Evolutionary conservation across 345 rosid genomes (phyloP), one percentile per base, ranked within the genome.

Genomic region (Eucalyptus dawsonii): DNA sequence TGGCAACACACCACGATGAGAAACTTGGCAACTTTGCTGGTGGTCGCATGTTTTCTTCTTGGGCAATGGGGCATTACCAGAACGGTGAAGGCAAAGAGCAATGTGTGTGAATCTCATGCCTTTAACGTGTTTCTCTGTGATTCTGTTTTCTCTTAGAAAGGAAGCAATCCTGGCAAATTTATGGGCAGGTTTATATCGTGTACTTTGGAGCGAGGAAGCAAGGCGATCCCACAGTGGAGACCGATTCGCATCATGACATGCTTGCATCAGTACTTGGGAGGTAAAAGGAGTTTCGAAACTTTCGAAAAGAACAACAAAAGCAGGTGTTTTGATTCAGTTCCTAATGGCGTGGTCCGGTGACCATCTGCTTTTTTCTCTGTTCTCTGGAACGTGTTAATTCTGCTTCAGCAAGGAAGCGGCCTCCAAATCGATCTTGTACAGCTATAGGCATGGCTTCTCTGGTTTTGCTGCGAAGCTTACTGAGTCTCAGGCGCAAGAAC

Each of bases 381-480:
- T 60, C 80, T 34, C 54, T 40, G 16, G 7, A 53, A 50, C 19
- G 34, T 31, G 58, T 60, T 90, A 88, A 88, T 87, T 89, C 86
- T 90, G 90, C 86, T 93, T 93, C 95, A 95, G 97, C 94, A 93
- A 92, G 89, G 90, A 94, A 90, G 89, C 92, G 15, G 95, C 96
- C 19, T 88, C 89, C 86, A 89, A 93, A 88, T 92, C 89, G 90
- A 93, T 96, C 93, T 93, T 96, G 88, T 95, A 96, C 91, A 95
- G 95, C 91, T 96, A 95, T 90, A 94, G 92, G 91, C 96, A 95
- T 91, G 95, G 95, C 62, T 95, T 96, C 90, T 95, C 97, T 11
- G 97, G 97, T 47, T 96, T 96, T 90, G 95, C 98, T 81, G 98
- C 96, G 25, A 92, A 93, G 91, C 94, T 96, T 54, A 93, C 96